Base-by-base conservation (phyloP, 805 yeast genomes). In the Zygosaccharomyces kombuchaensis region DNA sequence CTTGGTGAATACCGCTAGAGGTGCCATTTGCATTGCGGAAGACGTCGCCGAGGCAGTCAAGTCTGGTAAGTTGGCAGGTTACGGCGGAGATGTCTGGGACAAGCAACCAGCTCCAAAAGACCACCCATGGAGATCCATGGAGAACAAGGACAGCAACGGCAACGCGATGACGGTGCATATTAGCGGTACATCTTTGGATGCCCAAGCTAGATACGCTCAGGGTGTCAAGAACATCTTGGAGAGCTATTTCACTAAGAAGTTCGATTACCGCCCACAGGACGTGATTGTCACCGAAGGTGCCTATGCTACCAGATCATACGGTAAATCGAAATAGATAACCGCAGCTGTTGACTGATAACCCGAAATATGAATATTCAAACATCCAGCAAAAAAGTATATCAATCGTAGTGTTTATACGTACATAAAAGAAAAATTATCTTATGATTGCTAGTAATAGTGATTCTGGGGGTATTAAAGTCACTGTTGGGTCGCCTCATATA, bases 1-100 rank as follows among this genome's bases (percentile, higher is more conserved):
- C 26, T 27, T 38, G 25, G 34, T 38, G 7, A 38, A 37, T 9
- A 37, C 81, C 83, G 90, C 90, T 16, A 76, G 91, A 63, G 93
- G 93, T 50, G 91, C 90, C 35, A 85, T 85, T 56, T 76, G 84
- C 62, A 80, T 75, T 46, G 82, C 78, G 40, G 74, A 83, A 59
- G 93, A 81, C 55, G 84, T 85, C 52, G 89, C 87, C 0, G 89
- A 73, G 10, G 91, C 91, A 1, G 76, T 85, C 32, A 61, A 72
- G 44, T 68, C 78, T 31, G 93, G 93, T 40, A 82, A 81, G 56
- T 63, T 85, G 40, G 72, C 82, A 57, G 91, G 90, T 43, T 85
- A 84, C 62, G 93, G 90, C 58, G 93, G 91, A 56, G 93, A 85
- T 66, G 93, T 85, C 43, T 84, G 91, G 88, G 76, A 59, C 71